Evolutionary conservation across 257 asterid species (phyloP), one percentile per base, ranked within the genome.

Genomic region (Oldenlandia corymbosa): DNA sequence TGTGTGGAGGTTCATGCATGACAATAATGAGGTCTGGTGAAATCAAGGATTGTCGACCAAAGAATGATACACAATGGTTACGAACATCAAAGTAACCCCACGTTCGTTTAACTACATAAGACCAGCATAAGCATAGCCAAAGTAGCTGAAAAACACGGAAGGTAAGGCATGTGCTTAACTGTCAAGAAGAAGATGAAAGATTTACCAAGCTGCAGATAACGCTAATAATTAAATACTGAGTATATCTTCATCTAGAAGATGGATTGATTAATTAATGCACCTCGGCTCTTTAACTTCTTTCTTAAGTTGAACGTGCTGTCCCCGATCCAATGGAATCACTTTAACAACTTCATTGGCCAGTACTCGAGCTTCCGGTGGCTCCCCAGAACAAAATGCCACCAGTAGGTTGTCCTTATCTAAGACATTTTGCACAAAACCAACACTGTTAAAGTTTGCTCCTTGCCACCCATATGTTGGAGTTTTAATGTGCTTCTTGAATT

Each of bases 251-350:
- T 54, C 26, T 11, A 32, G 26, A 65, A 30, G 39, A 64, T 39
- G 47, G 10, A 69, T 27, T 26, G 64, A 66, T 31, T 28, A 65
- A 57, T 66, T 60, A 48, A n/a, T 41, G 52, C 75, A 90, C 99
- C 96, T 89, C 67, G 99, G 97, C 84, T 87, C 95, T 76, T 68
- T 68, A 65, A 93, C 95, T 79, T 93, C 97, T 68, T 83, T 75
- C 73, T 83, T 93, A 53, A 93, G 91, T 76, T 81, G 88, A 64
- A 93, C 99, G 61, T 93, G 99, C 76, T 93, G 99, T 65, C 99
- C 99, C 82, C 99, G 87, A 75, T 93, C 99, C 43, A 93, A 76
- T 24, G 96, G 95, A 80, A 93, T 87, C 71, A 93, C 88, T 83
- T 93, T 93, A 51, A 87, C 71, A 60, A 93, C 96, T 73, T 93